Percentiles rank a stretch among this genome's conserved stretches.
These are phyloP conservation scores for Umbilicus rupestris DNA, from an alignment of 164 flowering plant species.

Conservation along the genomic window DNA sequence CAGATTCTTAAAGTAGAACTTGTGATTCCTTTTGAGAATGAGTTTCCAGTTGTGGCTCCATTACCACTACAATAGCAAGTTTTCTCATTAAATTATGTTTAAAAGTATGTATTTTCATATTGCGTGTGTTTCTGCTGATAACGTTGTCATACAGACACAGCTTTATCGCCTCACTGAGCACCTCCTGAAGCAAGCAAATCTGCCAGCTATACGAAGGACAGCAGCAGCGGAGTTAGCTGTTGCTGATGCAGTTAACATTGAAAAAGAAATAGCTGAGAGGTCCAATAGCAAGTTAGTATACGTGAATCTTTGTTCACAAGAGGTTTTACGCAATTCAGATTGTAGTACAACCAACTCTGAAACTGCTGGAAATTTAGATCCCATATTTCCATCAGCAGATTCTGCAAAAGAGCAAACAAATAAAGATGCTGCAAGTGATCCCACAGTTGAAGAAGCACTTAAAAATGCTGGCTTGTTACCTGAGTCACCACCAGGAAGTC, in stretches of 20 bases:
- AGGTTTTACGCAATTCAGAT: constrained; percentile 38
- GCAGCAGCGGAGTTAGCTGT: constrained; percentile 88
- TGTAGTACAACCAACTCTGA: constrained; percentile 10
- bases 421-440: constrained; percentile 22
- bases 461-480: constrained; percentile 71
- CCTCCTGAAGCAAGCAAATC: constrained; percentile 57
- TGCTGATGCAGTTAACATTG: constrained; percentile 91
- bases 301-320: constrained; percentile 77
- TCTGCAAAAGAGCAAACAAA: constrained; percentile 17
- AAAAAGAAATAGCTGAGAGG: constrained; percentile 59
- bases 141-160: constrained; percentile 51
- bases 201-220: constrained; percentile 50
- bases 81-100: not conserved
- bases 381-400: constrained; percentile 16
- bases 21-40: not conserved
- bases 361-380: constrained; percentile 19
- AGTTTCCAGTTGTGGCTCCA: too few species aligned
- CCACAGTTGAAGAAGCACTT: constrained; percentile 50
- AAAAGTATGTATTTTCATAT: not conserved
- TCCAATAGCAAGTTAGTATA: constrained; percentile 86
- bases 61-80: not conserved
- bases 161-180: constrained; percentile 79
- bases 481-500: constrained; percentile 82
- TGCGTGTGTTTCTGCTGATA: not conserved
- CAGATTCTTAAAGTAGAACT: too few species aligned